Evolutionary conservation across 2,329 filamentous ascomycete genomes (phyloP), one percentile per base, ranked within the genome.

Genomic region (Ciborinia camelliae): DNA sequence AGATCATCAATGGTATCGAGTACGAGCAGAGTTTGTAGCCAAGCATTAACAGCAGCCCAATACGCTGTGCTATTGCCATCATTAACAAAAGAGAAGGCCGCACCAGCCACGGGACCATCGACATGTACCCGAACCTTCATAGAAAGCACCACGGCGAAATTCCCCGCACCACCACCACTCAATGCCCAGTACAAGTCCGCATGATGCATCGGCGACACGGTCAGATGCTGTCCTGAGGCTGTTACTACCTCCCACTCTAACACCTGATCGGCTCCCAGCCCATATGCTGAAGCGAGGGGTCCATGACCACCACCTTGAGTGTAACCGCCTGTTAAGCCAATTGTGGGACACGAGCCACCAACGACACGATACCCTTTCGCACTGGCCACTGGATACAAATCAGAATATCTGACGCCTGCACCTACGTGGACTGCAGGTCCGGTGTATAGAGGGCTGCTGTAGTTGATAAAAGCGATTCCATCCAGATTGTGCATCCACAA

Each of bases 101-200:
- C 28, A 6, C 41, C 55, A 32, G 55, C 55, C 12, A 47, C 41
- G 1, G 55, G 55, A 1, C 55, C 41, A 47, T 59, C 41, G 7
- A 15, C 8, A n/a, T 66, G 43, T 15, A 61, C 23, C 37, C 65
- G 60, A n/a, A 65, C 20, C 15, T 43, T 59, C 23, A 54, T 55
- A 18, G 65, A 66, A 9, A 60, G 64, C 28, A 80, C 78, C 14
- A 81, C 76, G 1, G 79, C 80, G 62, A 76, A 81, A 8, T 77
- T 80, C 50, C 76, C 78, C 26, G 74, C 75, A n/a, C 79, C 80
- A 12, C 77, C 81, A 30, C 81, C 81, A 12, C 79, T 74, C 47
- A 84, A 75, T 2, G 80, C 81, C 79, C 79, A 82, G 74, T 78
- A 83, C 1, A 84, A 73, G 51, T 83, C 81, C 0, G 76, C 43